Base-by-base conservation (phyloP, 768 basidiomycete genomes). In the Boletellus sp. region DNA sequence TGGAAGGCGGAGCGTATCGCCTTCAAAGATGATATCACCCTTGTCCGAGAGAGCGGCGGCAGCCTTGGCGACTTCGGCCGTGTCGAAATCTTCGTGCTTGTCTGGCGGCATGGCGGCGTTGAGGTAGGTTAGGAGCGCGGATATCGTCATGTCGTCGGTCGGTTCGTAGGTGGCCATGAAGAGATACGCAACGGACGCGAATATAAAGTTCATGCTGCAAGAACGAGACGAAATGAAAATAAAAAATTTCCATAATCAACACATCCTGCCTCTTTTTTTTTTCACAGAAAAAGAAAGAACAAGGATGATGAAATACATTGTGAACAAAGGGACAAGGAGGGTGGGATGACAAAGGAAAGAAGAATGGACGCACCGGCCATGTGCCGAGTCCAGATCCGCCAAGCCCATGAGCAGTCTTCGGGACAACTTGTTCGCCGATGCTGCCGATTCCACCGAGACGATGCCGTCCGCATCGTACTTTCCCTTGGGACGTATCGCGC, bases 21-120 rank as follows among this genome's bases (percentile, higher is more conserved):
- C 81, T 60, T 80, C 77, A 40, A 81, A 72, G 23, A 73, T 56
- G 8, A 82, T 67, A 34, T 73, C 66, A 0, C 79, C 78, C 50
- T 70, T 70, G 24, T 78, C 79, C 34, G 75, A 71, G 42, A 81
- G 56, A 12, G 63, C 57, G 1, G 70, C 76, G 13, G 76, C 76
- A 4, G 74, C 74, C 42, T 73, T 72, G 6, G 75, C 76, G 16
- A 90, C 85, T 68, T 90, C 87, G 2, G 75, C 74, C 12, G 85
- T 87, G 65, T 90, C 87, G 53, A 87, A 90, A 55, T 90, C 87
- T 70, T 89, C 87, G 61, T 87, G 81, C 67, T 89, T 89, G 62
- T 88, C 87, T 23, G 72, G 73, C 4, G 87, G 87, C 71, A 89
- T 78, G 5, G 85, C 85, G 2, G 85, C 80, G 59, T 89, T 89